A percentile compares a stretch with the other conserved stretches of the same genome.
Conservation (phyloP, 331 rosid genomes). For the Erythrophleum ivorense region DNA sequence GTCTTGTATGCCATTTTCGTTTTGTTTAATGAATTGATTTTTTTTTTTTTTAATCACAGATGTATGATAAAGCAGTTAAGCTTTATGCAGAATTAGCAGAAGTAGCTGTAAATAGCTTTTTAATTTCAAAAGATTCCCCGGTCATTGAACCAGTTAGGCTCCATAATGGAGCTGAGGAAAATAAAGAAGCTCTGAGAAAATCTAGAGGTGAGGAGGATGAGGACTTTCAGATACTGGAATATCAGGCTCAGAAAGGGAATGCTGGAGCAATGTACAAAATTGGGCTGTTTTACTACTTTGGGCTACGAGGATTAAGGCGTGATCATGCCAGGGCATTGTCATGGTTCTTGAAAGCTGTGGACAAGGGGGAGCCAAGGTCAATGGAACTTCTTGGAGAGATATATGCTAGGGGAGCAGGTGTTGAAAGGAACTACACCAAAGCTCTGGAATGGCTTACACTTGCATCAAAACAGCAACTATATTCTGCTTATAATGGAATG, state of each 20-base stretch:
- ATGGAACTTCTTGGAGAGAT: constrained; percentile 71
- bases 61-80: constrained; percentile 83
- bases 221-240: constrained; percentile 89
- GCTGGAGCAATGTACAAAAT: constrained; percentile 92
- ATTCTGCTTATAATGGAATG: constrained; percentile 90
- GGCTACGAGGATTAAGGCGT: constrained; percentile 90
- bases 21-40: constrained; percentile 1
- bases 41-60: constrained; percentile 48
- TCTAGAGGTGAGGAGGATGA: constrained; percentile 94
- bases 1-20: neutral
- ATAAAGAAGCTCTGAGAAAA: constrained; percentile 86
- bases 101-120: constrained; percentile 86
- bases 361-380: constrained; percentile 89
- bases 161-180: constrained; percentile 89
- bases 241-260: constrained; percentile 94
- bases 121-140: constrained; percentile 84
- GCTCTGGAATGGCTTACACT: constrained; percentile 91
- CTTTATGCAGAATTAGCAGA: constrained; percentile 89
- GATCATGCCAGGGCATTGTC: constrained; percentile 84
- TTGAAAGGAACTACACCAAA: constrained; percentile 85
- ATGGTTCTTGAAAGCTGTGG: constrained; percentile 93
- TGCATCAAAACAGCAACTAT: constrained; percentile 80
- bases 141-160: constrained; percentile 89
- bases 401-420: constrained; percentile 95
- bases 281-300: constrained; percentile 95